Conservation (phyloP, 176 grass and related monocot species). For the Oryza australiensis region DNA sequence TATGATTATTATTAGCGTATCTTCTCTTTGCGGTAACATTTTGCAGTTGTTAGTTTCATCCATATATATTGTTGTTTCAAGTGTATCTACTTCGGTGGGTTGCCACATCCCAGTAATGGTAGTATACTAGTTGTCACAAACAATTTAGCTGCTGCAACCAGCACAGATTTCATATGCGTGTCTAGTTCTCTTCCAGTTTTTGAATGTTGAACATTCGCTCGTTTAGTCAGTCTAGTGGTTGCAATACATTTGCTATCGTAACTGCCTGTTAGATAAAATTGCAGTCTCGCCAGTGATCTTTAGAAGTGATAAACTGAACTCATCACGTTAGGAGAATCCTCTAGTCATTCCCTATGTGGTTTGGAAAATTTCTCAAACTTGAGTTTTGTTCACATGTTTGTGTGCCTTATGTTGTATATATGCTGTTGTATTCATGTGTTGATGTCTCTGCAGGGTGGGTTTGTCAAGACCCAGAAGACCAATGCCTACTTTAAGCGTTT, state of each 20-base stretch:
- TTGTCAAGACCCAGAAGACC: conserved; percentile 67
- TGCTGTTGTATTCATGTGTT: background rate
- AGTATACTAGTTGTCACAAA: background rate
- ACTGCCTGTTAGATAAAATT: background rate
- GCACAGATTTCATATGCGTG: background rate
- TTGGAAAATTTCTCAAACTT: background rate
- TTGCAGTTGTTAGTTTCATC: background rate
- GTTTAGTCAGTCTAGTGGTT: background rate
- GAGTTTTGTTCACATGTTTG: background rate
- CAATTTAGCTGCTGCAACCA: background rate
- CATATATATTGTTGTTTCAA: background rate
- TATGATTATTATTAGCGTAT: background rate
- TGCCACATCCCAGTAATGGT: background rate
- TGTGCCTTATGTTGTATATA: background rate
- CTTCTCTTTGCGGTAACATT: background rate
- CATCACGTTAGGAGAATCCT: too few relatives aligned
- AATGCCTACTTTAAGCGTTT: conserved; percentile 69
- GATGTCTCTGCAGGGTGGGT: conserved; percentile 33
- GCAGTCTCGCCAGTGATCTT: too few relatives aligned
- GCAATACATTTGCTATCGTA: background rate
- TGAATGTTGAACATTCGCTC: background rate
- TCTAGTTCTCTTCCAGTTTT: background rate
- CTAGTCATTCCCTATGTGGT: background rate
- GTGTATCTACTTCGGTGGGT: background rate
- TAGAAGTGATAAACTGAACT: too few relatives aligned